Base-by-base conservation (phyloP, 805 yeast genomes). In the Brettanomyces naardenensis region DNA sequence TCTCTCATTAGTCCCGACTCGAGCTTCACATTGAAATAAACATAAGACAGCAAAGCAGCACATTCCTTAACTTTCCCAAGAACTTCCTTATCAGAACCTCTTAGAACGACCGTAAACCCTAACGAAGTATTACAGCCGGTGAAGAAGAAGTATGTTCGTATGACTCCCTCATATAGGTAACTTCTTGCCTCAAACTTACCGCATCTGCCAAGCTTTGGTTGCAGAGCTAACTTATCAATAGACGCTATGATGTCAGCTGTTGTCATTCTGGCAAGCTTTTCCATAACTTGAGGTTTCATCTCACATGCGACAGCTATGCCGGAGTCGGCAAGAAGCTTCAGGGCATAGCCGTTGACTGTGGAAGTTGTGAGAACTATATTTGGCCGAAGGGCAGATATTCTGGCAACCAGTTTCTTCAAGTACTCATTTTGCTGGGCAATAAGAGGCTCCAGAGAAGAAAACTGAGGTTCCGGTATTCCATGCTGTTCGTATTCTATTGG, bases 341-440 rank as follows among this genome's bases (percentile, higher is more conserved):
- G 61, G 0, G 97, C 97, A 25, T 80, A 64, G 0, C 96, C 95
- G 48, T 92, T 78, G 1, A 90, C 81, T 7, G 82, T 69, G 19
- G 84, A 81, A 11, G 88, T 87, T 13, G 83, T 80, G 23, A 90
- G 71, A 1, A 94, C 69, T 19, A 92, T 66, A 48, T 75, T 85
- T 0, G 99, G 96, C 35, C 71, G 73, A 40, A 92, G 61, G 0
- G 89, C 78, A 3, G 77, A 65, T 15, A 92, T 75, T 44, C 97
- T 68, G 2, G 81, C 80, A 0, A 88, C 92, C 23, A 90, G 64
- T 50, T 87, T 89, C 38, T 79, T 73, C 33, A 92, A 68, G 51
- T 81, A 90, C 47, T 90, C 96, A 34, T 73, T 66, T 52, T 90
- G 97, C 53, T 92, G 97, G 0, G 90, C 83, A 35, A 86, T 66